Evolutionary conservation across 768 basidiomycete species (phyloP), one percentile per base, ranked within the genome.

Genomic region (Cubamyces sp.): DNA sequence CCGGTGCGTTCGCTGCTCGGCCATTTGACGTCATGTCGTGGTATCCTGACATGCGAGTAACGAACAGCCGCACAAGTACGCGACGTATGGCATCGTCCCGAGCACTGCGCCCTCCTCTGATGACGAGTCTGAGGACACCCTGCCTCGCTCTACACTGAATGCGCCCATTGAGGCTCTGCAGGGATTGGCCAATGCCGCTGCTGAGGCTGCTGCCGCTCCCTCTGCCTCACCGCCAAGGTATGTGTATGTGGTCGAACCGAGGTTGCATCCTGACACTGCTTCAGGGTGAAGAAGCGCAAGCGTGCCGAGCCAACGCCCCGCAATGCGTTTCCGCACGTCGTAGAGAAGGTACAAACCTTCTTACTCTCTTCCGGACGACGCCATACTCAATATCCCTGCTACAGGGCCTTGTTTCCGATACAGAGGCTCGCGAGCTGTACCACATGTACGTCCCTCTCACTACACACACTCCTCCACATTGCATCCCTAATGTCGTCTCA

Each of bases 121-220:
- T 63, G 94, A 94, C 71, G 94, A 95, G 74, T 92, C 91, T 0
- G 93, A 96, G 70, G 93, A 95, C 54, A 90, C 93, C 0, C 78
- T 96, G 14, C 91, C 94, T 16, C 84, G 93, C 37, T 83, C 90
- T 41, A 85, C 91, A 34, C 78, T 97, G 64, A 94, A 91, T 64
- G 94, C 95, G 0, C 96, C 96, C 1, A 96, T 96, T 57, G 94
- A 97, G 71, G 96, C 96, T 14, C 79, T 98, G 39, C 94, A 97
- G 72, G 93, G 94, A 3, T 80, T 97, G 54, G 96, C 96, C 28
- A 95, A 97, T 72, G 96, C 95, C 1, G 96, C 96, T 6, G 95
- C 93, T 26, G 95, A 96, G 74, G 92, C 95, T 7, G 92, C 93
- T 0, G 89, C 91, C 12, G 91, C 84, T 3, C 85, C 91, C 8